Conservation (phyloP, 2,329 filamentous ascomycete species). For the Cadophora luteo-olivacea region DNA sequence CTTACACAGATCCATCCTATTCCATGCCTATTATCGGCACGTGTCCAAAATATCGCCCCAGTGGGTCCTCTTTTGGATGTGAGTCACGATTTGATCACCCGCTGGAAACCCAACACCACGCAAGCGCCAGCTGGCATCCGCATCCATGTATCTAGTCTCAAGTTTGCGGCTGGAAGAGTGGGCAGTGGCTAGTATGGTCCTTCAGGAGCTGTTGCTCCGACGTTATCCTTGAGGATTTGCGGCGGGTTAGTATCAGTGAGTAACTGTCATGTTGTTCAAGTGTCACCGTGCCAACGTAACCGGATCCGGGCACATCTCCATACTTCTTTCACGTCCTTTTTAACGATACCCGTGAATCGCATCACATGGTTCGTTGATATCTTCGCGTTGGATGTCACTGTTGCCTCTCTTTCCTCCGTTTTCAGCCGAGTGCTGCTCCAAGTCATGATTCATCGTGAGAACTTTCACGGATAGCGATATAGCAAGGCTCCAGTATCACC, state of each 20-base stretch:
- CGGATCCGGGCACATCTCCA: not conserved
- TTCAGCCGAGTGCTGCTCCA: not conserved
- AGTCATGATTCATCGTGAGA: conserved; percentile 15
- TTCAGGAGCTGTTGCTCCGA: conserved; percentile 11
- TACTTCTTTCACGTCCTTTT: no score
- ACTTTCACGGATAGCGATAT: not conserved
- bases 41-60: conserved; percentile 4
- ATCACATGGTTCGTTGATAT: not conserved
- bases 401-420: not conserved
- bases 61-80: not conserved
- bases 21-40: not conserved
- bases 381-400: not conserved
- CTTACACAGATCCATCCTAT: conserved; percentile 5
- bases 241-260: not conserved
- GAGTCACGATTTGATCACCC: conserved; percentile 12
- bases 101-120: not conserved
- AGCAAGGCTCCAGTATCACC: not conserved
- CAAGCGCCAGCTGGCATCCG: conserved; percentile 13
- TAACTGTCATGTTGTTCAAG: conserved; percentile 5
- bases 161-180: not conserved
- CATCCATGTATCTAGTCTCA: not conserved
- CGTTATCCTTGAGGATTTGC: not conserved
- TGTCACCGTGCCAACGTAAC: conserved; percentile 13
- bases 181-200: not conserved
- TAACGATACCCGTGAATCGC: not conserved